phyloP scores from a whole-genome alignment of 805 yeast genomes.

The Candida gorgasii region DNA sequence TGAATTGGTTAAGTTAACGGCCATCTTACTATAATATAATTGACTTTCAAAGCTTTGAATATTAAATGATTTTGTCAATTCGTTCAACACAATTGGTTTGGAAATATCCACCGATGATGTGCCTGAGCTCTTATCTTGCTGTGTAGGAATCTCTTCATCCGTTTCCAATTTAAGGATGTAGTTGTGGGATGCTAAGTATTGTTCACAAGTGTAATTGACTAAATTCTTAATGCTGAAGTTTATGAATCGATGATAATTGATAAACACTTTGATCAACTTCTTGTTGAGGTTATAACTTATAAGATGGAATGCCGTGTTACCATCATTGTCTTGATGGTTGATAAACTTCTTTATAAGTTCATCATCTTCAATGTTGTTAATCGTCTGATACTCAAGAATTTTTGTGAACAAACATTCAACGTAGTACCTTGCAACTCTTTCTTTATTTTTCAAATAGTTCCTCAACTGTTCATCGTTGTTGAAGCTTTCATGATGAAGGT shows the following conservation, averaged over 20 bases:
- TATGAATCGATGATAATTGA: slow-evolving; percentile 79
- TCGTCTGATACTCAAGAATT: slow-evolving; percentile 26
- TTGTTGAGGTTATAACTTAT: slow-evolving; percentile 76
- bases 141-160: slow-evolving; percentile 13
- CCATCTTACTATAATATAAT: slow-evolving; percentile 34
- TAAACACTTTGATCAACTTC: slow-evolving; percentile 75
- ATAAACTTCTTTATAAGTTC: slow-evolving; percentile 51
- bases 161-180: slow-evolving; percentile 26
- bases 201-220: slow-evolving; percentile 47
- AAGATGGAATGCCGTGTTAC: slow-evolving; percentile 92
- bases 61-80: slow-evolving; percentile 12
- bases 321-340: slow-evolving; percentile 88
- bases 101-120: slow-evolving; percentile 2
- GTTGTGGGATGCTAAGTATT: slow-evolving; percentile 38
- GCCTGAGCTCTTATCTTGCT: slow-evolving; percentile 1
- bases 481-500: slow-evolving; percentile 8
- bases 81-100: slow-evolving; percentile 7
- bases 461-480: slow-evolving; percentile 18
- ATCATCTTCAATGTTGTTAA: slow-evolving; percentile 16
- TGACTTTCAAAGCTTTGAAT: slow-evolving; percentile 39
- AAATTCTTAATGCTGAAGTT: slow-evolving; percentile 46
- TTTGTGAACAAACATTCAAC: slow-evolving; percentile 38
- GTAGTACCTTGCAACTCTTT: slow-evolving; percentile 39
- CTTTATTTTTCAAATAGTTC: slow-evolving; percentile 29
- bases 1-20: slow-evolving; percentile 33